A percentile compares a stretch with the other conserved stretches of the same genome.
Evolutionary conservation across 169 alveolate genomes (phyloP).

Genomic region (Plasmodium relictum): DNA sequence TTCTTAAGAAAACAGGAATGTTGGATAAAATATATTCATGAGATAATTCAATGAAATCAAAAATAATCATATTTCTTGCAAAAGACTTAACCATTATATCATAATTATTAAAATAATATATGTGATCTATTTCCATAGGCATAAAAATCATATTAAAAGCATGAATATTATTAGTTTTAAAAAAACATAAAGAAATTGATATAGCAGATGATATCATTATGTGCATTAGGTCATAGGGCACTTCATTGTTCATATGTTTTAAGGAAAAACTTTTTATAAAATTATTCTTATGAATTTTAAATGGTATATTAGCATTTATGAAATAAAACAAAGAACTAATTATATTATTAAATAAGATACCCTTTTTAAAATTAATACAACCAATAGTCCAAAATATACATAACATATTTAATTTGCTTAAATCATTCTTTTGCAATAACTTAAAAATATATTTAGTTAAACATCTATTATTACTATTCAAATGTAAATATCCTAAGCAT

Average conservation of each 20-base stretch:
- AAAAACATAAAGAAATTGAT: conserved; percentile 46
- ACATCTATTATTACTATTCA: conserved; percentile 51
- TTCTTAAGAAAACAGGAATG: conserved; percentile 61
- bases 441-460: conserved; percentile 60
- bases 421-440: conserved; percentile 33
- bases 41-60: conserved; percentile 64
- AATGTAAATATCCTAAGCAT: conserved; percentile 62
- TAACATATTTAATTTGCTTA: conserved; percentile 59
- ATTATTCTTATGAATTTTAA: conserved; percentile 43
- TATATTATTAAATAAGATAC: conserved; percentile 50
- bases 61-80: conserved; percentile 73
- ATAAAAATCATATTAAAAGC: conserved; percentile 75
- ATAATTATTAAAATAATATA: conserved; percentile 55
- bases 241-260: conserved; percentile 22
- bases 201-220: conserved; percentile 62
- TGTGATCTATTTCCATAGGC: conserved; percentile 56
- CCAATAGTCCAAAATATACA: conserved; percentile 74
- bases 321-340: conserved; percentile 57
- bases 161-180: conserved; percentile 62
- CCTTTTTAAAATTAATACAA: conserved; percentile 63
- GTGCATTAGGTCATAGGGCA: conserved; percentile 44
- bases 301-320: conserved; percentile 68
- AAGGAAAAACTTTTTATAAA: conserved; percentile 33
- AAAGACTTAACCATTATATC: conserved; percentile 67
- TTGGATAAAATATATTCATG: conserved; percentile 73